Evolutionary conservation across 2,329 filamentous ascomycete species (phyloP), one percentile per base, ranked within the genome.

Genomic region (Aspergillus aculeatinus): DNA sequence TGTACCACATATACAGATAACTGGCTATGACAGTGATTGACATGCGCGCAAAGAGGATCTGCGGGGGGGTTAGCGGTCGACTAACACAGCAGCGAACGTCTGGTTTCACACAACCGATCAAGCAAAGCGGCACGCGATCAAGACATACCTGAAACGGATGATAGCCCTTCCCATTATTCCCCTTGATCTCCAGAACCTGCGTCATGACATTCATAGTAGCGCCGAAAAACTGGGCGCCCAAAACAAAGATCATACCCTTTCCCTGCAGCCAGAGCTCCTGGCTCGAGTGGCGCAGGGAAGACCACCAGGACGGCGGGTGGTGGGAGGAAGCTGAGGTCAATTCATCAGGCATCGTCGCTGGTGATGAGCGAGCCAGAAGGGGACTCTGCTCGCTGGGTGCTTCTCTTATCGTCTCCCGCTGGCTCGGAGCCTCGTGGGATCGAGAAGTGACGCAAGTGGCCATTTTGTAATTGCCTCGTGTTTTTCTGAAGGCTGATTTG

Each of bases 151-250:
- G 90, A 65, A 96, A 88, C 0, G 92, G 91, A 79, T 95, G 86
- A 80, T 96, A 88, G 2, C 86, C 86, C 51, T 87, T 82, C 57
- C 85, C 88, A 65, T 89, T 81, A 19, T 89, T 81, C 11, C 85
- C 85, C 65, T 86, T 80, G 39, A 84, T 81, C 72, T 96, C 91
- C 44, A 96, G 79, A 11, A 94, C 74, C 21, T 92, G 83, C 0
- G 91, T 90, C 47, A 87, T 87, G 10, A 96, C 85, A 72, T 95
- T 96, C 93, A 96, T 96, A 55, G 90, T 76, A 0, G 89, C 87
- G 1, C 89, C 91, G 67, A 96, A 96, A 39, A 95, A 79, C 74
- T 96, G 92, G 0, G 91, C 85, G 2, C 88, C 62, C 19, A 92
- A 80, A 48, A 96, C 90, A 49, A 92, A 80, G 23, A 89, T 79